These are phyloP conservation scores for Fragilaria radians DNA, from an alignment of 108 stramenopile genomes.

Conservation along the genomic window DNA sequence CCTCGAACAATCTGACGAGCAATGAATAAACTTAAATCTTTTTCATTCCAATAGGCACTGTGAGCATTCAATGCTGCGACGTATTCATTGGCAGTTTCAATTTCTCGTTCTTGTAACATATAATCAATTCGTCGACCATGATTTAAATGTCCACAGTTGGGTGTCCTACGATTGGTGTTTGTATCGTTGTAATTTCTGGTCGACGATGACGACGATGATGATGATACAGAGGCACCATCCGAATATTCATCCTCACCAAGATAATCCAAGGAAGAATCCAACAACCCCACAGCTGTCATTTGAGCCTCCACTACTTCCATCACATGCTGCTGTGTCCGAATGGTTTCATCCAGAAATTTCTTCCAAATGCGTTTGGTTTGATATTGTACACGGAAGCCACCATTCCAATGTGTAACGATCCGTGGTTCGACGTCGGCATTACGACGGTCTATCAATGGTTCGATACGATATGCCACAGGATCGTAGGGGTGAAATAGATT, in stretches of 20 bases:
- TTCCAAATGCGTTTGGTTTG: conserved; percentile 59
- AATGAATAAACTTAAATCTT: conserved; percentile 74
- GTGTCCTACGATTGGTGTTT: neutral
- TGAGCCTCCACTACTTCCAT: conserved; percentile 39
- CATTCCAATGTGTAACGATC: conserved; percentile 79
- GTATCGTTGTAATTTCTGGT: neutral
- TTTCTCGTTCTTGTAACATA: conserved; percentile 75
- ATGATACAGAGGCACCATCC: neutral
- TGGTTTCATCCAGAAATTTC: conserved; percentile 36
- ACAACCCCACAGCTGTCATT: conserved; percentile 39
- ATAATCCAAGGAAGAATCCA: conserved; percentile 22
- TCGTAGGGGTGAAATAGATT: conserved; percentile 81
- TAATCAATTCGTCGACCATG: conserved; percentile 48
- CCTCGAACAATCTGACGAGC: conserved; percentile 52
- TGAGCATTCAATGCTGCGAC: conserved; percentile 78
- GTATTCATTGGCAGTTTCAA: conserved; percentile 82
- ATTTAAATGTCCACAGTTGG: conserved; percentile 27
- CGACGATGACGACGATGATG: neutral
- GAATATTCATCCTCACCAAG: conserved; percentile 13
- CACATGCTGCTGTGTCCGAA: conserved; percentile 41
- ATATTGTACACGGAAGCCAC: conserved; percentile 75
- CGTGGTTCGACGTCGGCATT: conserved; percentile 46
- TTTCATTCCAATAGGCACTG: conserved; percentile 71
- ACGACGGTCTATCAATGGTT: conserved; percentile 52
- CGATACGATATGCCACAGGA: conserved; percentile 76